Evolutionary conservation across 495 filamentous ascomycete species (phyloP).

Genomic region (Rusavskia elegans): DNA sequence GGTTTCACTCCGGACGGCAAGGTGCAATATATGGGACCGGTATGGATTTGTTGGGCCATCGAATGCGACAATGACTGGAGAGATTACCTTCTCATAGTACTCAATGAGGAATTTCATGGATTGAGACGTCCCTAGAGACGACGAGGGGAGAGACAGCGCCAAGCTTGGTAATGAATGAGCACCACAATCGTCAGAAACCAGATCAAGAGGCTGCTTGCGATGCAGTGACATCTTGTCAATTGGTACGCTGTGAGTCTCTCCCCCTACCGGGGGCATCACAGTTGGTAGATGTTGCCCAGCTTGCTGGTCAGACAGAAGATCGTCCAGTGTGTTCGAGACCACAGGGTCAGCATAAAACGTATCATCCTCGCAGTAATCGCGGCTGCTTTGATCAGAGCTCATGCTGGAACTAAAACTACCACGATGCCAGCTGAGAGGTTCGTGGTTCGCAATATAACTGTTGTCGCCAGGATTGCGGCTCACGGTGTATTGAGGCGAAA

Average conservation of each 20-base stretch:
- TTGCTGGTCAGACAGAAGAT: conserved; percentile 7
- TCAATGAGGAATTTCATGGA: conserved; percentile 42
- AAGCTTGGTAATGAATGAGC: conserved; percentile 22
- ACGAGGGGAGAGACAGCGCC: conserved; percentile 27
- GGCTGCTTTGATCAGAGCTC: conserved; percentile 19
- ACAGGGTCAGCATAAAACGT: conserved; percentile 9
- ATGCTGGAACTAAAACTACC: conserved; percentile 21
- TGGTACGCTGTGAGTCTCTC: conserved; percentile 6
- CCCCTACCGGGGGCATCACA: conserved; percentile 2
- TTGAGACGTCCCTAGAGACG: conserved; percentile 35
- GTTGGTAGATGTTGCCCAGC: conserved; percentile 5
- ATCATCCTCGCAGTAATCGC: conserved; percentile 14
- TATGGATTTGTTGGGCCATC: conserved; percentile 77
- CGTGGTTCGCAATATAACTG: conserved; percentile 8
- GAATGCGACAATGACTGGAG: conserved; percentile 79
- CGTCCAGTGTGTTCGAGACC: conserved; percentile 6
- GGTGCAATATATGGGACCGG: conserved; percentile 62
- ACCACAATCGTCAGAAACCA: conserved; percentile 15
- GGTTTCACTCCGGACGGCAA: conserved; percentile 64
- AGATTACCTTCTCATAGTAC: conserved; percentile 72
- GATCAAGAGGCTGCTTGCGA: conserved; percentile 2
- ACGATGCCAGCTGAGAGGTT: conserved; percentile 8
- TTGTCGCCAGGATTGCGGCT: conserved; percentile 5
- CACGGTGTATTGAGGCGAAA: conserved; percentile 1
- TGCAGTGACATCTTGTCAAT: conserved; percentile 7